Conservation (phyloP, 208 protist species). For the Leishmania arabica region DNA sequence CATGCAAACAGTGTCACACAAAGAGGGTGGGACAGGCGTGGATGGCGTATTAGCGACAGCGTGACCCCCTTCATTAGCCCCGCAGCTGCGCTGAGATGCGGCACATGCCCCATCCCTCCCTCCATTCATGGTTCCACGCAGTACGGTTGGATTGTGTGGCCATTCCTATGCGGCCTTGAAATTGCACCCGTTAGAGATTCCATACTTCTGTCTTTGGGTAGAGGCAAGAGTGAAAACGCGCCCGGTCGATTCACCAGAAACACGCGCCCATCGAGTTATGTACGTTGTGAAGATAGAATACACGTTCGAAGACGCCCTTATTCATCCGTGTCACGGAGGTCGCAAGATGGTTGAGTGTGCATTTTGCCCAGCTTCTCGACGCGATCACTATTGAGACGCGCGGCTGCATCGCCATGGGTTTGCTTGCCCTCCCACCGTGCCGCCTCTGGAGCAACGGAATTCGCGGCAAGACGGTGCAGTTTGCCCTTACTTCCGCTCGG, state of each 20-base stretch:
- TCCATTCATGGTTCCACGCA: neutral
- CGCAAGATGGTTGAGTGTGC: neutral
- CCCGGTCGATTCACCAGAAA: neutral
- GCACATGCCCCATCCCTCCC: neutral
- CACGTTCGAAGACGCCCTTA: neutral
- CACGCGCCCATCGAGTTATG: neutral
- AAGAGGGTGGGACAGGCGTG: neutral
- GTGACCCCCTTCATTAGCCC: neutral
- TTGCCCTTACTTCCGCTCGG: neutral
- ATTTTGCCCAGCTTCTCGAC: neutral
- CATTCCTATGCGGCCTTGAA: neutral
- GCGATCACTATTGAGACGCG: neutral
- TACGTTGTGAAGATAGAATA: neutral
- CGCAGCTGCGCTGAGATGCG: neutral
- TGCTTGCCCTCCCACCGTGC: neutral
- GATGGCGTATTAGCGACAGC: neutral
- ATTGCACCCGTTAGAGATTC: neutral
- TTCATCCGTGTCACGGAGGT: neutral
- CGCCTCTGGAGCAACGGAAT: neutral
- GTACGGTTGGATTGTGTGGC: neutral
- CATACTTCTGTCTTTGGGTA: neutral
- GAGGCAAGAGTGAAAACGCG: neutral
- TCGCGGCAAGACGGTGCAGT: neutral
- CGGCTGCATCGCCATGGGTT: neutral
- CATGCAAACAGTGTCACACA: neutral